Base-by-base conservation (phyloP, 176 grass and related monocot species). In the Aegilops umbellulata region DNA sequence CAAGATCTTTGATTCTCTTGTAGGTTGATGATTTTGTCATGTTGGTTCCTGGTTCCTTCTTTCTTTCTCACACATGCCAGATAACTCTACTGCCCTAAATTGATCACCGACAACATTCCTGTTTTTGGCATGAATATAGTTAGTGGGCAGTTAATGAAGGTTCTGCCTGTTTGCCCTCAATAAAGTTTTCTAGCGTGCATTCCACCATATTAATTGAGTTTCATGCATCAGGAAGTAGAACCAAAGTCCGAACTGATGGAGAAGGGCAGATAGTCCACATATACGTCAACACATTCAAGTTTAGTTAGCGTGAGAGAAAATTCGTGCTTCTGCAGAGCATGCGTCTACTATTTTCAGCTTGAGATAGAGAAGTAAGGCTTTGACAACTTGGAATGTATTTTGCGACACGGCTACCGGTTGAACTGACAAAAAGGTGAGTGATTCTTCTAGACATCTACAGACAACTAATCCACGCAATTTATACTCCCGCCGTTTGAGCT, bases 31-130 rank as follows among this genome's bases (percentile, higher is more conserved):
- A 79, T 78, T 67, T 82, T 92, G 22, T 79, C 87, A 79, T 22
- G 16, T 67, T 85, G 69, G 81, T 87, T 94, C 83, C 41, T 89
- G 53, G 76, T 87, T 83, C 62, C 84, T 86, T 84, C 53, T 89
- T 86, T 86, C 61, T 89, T 87, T 84, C 69, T 87, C 86, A 63
- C 41, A 66, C 29, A 49, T 67, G 64, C 13, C 17, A 77, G 19
- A 63, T 41, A 78, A 16, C 61, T 88, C 26, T 44, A 71, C 25
- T 63, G 36, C 57, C 58, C 64, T 25, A 60, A 77, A 55, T 60
- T 86, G 74, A 82, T 68, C 22, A 32, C 55, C 49, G 63, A 73
- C 25, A 31, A 41, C 34, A 55, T 91, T 84, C 69, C 74, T 80
- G 60, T 76, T 85, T 85, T 22, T 65, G 41, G n/a, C 65, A 85